Percentiles rank a stretch among this genome's conserved stretches.
These are phyloP conservation scores for Alternaria gaisen DNA, from an alignment of 2,329 filamentous ascomycete genomes.

Conservation along the genomic window DNA sequence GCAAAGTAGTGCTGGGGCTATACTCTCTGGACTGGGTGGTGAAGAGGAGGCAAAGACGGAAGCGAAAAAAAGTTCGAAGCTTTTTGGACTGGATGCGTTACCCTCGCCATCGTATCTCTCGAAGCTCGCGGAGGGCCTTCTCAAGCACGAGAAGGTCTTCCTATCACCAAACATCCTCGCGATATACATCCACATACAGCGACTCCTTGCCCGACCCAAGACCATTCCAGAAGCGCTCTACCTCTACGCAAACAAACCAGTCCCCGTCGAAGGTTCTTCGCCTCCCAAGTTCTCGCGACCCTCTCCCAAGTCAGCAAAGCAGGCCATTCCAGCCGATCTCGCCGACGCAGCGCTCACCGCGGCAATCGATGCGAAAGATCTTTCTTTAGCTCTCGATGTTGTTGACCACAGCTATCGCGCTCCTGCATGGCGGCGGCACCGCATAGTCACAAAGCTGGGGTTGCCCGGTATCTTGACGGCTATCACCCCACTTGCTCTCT, in stretches of 20 bases:
- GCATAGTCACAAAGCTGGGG: conserved; percentile 70
- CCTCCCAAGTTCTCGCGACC: conserved; percentile 54
- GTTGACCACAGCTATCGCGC: conserved; percentile 74
- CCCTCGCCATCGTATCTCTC: conserved; percentile 56
- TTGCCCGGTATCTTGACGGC: conserved; percentile 66
- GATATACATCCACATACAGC: conserved; percentile 79
- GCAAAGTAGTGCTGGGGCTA: conserved; percentile 47
- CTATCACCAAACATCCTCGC: conserved; percentile 77
- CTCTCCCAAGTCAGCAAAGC: conserved; percentile 73
- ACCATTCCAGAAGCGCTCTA: conserved; percentile 81
- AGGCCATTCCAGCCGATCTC: conserved; percentile 75
- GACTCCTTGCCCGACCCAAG: conserved; percentile 74
- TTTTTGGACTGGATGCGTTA: conserved; percentile 32
- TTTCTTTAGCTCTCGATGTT: conserved; percentile 79
- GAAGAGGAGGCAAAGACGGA: conserved; percentile 25
- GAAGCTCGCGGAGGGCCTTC: conserved; percentile 70
- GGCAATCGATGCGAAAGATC: conserved; percentile 80
- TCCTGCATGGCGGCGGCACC: conserved; percentile 71
- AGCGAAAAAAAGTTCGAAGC: conserved; percentile 17
- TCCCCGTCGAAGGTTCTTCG: conserved; percentile 68
- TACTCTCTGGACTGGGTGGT: conserved; percentile 41
- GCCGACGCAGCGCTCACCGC: conserved; percentile 79
- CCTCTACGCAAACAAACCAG: conserved; percentile 84
- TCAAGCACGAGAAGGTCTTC: conserved; percentile 79
- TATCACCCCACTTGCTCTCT: conserved; percentile 72